phyloP scores from a whole-genome alignment of 2,329 filamentous ascomycete species.

The Basipetospora chlamydospora region DNA sequence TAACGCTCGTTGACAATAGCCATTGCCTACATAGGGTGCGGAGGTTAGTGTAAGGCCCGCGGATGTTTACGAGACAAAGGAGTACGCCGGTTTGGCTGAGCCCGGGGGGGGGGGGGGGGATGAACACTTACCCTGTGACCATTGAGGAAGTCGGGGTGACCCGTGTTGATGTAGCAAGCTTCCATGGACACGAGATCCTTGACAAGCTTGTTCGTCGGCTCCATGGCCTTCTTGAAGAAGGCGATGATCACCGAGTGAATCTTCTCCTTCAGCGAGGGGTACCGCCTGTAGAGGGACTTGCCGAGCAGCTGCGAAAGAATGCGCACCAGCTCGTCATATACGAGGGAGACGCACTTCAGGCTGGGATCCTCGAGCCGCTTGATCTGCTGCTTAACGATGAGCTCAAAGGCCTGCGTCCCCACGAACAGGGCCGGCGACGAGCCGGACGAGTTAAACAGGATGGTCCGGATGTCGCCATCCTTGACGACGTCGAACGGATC shows the following conservation, averaged over 20 bases:
- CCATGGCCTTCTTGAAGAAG: conserved; percentile 98
- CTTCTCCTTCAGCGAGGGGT: conserved; percentile 92
- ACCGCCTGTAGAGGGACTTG: conserved; percentile 83
- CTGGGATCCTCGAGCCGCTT: conserved; percentile 91
- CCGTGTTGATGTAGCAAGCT: conserved; percentile 94
- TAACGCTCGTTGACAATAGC: conserved; percentile 93
- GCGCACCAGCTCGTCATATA: conserved; percentile 93
- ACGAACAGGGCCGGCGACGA: conserved; percentile 94
- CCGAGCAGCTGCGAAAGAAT: conserved; percentile 80
- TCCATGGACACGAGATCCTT: conserved; percentile 91
- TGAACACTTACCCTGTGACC: conserved; percentile 68
- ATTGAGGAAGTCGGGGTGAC: conserved; percentile 93
- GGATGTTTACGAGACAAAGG: too few relatives aligned
- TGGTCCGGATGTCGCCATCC: conserved; percentile 91
- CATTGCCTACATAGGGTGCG: conserved; percentile 51
- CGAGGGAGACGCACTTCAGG: conserved; percentile 90
- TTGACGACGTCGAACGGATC: conserved; percentile 97
- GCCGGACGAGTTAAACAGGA: conserved; percentile 98
- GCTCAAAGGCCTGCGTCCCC: conserved; percentile 92
- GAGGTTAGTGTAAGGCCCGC: conserved; percentile 5
- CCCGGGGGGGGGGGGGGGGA: too few relatives aligned
- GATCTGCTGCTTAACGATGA: conserved; percentile 98
- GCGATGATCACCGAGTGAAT: conserved; percentile 81
- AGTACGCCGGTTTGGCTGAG: too few relatives aligned
- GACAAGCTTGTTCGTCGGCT: conserved; percentile 95